These are phyloP conservation scores for Saturnispora hagleri DNA, from an alignment of 805 yeast species.

Conservation along the genomic window DNA sequence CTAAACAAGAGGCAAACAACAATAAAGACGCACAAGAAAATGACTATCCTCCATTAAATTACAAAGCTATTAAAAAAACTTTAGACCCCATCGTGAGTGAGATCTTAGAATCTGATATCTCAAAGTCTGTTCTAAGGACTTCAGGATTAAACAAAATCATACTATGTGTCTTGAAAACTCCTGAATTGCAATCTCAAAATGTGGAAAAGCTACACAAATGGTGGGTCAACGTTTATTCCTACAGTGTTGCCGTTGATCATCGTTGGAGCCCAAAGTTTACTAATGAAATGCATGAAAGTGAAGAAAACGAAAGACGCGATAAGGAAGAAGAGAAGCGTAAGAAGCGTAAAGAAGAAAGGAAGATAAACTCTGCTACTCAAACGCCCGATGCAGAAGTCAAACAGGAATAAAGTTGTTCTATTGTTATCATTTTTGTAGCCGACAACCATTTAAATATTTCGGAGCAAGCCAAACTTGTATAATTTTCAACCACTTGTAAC, in stretches of 20 bases:
- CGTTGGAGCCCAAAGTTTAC: constrained; percentile 22
- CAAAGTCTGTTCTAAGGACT: constrained; percentile 25
- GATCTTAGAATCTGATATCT: constrained; percentile 18
- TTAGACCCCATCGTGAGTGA: constrained; percentile 19
- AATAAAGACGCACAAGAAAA: not conserved
- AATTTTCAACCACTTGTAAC: not conserved
- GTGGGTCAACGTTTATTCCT: constrained; percentile 21
- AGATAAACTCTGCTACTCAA: constrained; percentile 15
- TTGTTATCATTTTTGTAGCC: not conserved
- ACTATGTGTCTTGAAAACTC: constrained; percentile 28
- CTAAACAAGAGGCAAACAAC: not conserved
- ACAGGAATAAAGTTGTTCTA: not conserved
- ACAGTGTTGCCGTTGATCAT: constrained; percentile 24
- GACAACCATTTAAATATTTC: not conserved
- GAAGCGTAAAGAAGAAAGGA: constrained; percentile 16
- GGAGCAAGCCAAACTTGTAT: not conserved
- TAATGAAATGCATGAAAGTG: constrained; percentile 15
- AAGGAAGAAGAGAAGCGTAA: constrained; percentile 34
- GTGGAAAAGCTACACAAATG: constrained; percentile 15
- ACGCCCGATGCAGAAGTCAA: constrained; percentile 2
- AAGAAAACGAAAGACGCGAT: constrained; percentile 14
- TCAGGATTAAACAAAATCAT: constrained; percentile 27
- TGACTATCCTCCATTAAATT: constrained; percentile 13
- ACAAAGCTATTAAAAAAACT: constrained; percentile 14
- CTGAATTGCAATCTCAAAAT: constrained; percentile 22